Evolutionary conservation across 176 grass and related monocot genomes (phyloP).

Genomic region (Rhynchospora breviuscula): DNA sequence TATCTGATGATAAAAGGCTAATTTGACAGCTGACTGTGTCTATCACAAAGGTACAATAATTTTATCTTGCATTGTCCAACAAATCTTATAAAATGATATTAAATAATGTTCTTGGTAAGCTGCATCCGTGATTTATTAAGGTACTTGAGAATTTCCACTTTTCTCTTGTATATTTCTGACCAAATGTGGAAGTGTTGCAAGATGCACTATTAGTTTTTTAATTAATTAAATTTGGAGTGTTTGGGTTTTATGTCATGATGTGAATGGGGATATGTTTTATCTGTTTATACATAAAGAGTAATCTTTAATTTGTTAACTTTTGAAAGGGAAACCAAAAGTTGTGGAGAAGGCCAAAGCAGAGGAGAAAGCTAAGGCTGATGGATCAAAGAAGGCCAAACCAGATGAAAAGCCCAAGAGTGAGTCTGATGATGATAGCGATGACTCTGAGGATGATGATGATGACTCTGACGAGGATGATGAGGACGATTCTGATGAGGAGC

Average conservation of each 20-base stretch:
- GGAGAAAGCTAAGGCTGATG: slow-evolving; percentile 20
- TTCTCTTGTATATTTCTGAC: neutral
- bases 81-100: neutral
- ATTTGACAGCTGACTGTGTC: neutral
- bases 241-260: neutral
- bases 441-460: slow-evolving; percentile 46
- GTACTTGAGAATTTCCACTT: neutral
- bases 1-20: neutral
- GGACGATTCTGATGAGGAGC: slow-evolving; percentile 20
- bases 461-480: slow-evolving; percentile 35
- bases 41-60: neutral
- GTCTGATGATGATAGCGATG: slow-evolving; percentile 25
- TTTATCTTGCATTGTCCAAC: neutral
- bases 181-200: neutral
- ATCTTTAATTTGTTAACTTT: neutral
- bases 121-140: neutral
- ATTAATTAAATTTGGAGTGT: neutral
- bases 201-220: neutral
- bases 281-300: neutral
- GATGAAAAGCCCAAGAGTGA: slow-evolving; percentile 21
- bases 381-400: slow-evolving; percentile 36
- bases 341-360: slow-evolving; percentile 28
- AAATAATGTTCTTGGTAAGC: neutral
- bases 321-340: slow-evolving; percentile 36
- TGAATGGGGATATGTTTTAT: neutral